These are phyloP conservation scores for Phoma sp. DNA, from an alignment of 2,329 filamentous ascomycete genomes.

Conservation along the genomic window DNA sequence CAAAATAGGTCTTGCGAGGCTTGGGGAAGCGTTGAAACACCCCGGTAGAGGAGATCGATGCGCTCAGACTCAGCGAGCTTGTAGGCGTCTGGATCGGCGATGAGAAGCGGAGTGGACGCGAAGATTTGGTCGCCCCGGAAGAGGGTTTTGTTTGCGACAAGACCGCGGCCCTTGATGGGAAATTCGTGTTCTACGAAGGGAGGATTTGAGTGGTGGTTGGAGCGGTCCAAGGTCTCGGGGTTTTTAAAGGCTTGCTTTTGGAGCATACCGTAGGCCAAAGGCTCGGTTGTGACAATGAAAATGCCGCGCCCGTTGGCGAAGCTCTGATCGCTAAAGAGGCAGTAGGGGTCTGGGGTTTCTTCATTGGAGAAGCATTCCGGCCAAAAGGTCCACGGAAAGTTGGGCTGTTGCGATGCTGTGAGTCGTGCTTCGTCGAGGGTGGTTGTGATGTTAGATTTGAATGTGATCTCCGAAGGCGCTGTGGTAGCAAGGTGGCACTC, in stretches of 20 bases:
- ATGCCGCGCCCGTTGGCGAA: constrained; percentile 43
- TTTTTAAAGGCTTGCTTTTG: constrained; percentile 38
- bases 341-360: constrained; percentile 33
- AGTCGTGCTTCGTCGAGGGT: constrained; percentile 31
- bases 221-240: constrained; percentile 20
- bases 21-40: constrained; percentile 33
- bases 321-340: constrained; percentile 37
- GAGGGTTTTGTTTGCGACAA: constrained; percentile 43
- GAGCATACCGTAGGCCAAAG: constrained; percentile 35
- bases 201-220: constrained; percentile 36
- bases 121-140: constrained; percentile 44
- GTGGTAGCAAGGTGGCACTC: constrained; percentile 27
- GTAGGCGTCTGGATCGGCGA: constrained; percentile 37
- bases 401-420: constrained; percentile 22
- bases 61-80: constrained; percentile 31
- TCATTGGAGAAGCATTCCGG: constrained; percentile 41
- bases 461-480: constrained; percentile 17
- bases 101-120: constrained; percentile 40
- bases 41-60: constrained; percentile 35
- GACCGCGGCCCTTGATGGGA: constrained; percentile 41
- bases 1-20: constrained; percentile 32
- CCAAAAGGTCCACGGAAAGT: constrained; percentile 44
- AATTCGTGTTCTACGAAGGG: constrained; percentile 39
- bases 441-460: constrained; percentile 29
- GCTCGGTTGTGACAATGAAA: constrained; percentile 36